These are phyloP conservation scores for Corynespora cassiicola DNA, from an alignment of 2,329 filamentous ascomycete species.

Conservation along the genomic window DNA sequence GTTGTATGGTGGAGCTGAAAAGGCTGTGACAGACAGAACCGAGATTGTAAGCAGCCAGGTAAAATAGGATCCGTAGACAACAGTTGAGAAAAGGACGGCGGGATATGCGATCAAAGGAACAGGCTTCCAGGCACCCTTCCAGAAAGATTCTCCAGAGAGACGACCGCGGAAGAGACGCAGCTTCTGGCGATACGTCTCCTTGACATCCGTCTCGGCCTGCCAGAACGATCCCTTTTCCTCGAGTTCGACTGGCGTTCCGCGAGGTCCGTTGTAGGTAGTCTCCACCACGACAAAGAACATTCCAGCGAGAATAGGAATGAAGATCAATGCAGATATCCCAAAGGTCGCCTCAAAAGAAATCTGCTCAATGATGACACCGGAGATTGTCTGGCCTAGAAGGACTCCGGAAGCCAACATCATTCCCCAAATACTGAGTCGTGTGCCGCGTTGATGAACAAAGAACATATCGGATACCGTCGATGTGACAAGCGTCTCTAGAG, in stretches of 20 bases:
- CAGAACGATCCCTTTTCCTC: conserved; percentile 33
- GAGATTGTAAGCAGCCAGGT: conserved; percentile 93
- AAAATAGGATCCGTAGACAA: conserved; percentile 88
- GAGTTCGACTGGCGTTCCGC: conserved; percentile 22
- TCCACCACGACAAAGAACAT: conserved; percentile 56
- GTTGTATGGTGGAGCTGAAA: conserved; percentile 79
- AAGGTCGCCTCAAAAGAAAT: conserved; percentile 52
- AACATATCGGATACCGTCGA: conserved; percentile 89
- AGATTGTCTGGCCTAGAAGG: conserved; percentile 52
- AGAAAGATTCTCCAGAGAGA: conserved; percentile 36
- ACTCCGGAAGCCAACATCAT: conserved; percentile 45
- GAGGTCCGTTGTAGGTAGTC: conserved; percentile 45
- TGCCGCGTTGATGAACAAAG: conserved; percentile 84
- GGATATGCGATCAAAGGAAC: conserved; percentile 85
- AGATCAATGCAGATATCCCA: conserved; percentile 52
- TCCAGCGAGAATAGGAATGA: conserved; percentile 46
- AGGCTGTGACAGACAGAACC: conserved; percentile 85
- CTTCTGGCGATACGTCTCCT: conserved; percentile 28
- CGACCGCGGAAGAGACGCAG: conserved; percentile 38
- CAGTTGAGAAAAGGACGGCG: conserved; percentile 78
- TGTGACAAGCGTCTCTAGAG: conserved; percentile 89
- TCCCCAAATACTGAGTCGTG: conserved; percentile 78
- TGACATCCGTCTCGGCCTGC: conserved; percentile 22
- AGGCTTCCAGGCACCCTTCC: conserved; percentile 55
- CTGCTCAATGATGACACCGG: conserved; percentile 49